These are phyloP conservation scores for Tricholoma terreum DNA, from an alignment of 768 basidiomycete genomes.

Conservation along the genomic window DNA sequence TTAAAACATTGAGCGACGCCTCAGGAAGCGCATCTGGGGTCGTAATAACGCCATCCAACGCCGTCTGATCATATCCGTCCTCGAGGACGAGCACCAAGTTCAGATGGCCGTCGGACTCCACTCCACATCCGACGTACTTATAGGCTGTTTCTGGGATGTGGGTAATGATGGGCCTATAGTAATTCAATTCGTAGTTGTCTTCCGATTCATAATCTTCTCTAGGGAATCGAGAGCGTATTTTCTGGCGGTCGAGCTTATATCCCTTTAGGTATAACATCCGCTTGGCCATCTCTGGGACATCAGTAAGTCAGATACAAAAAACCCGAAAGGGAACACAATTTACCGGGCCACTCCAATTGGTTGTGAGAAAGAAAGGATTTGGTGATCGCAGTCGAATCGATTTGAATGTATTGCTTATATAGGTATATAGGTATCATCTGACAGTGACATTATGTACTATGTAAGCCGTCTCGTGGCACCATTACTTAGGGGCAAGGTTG, in stretches of 20 bases:
- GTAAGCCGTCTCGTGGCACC: too few species aligned
- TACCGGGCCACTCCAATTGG: not conserved
- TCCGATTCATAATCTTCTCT: constrained; percentile 11
- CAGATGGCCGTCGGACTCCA: constrained; percentile 9
- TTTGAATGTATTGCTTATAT: too few species aligned
- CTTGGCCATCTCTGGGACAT: not conserved
- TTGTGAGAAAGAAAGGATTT: too few species aligned
- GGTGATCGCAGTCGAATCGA: too few species aligned
- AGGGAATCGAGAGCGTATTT: constrained; percentile 8
- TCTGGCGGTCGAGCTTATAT: constrained; percentile 13
- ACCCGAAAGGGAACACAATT: not conserved
- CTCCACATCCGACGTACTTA: constrained; percentile 12
- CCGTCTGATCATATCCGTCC: constrained; percentile 6
- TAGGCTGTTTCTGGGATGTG: constrained; percentile 14
- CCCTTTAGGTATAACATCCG: constrained; percentile 8
- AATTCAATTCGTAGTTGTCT: constrained; percentile 10
- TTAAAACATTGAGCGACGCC: not conserved
- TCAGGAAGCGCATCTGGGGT: too few species aligned
- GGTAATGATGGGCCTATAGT: constrained; percentile 10
- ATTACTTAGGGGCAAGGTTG: too few species aligned
- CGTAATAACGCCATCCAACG: not conserved
- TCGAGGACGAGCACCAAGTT: constrained; percentile 10
- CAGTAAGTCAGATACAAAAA: not conserved
- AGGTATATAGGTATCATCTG: too few species aligned
- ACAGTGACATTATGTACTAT: too few species aligned